Conservation (phyloP, 116 monocot species). For the Trichopus zeylanicus region DNA sequence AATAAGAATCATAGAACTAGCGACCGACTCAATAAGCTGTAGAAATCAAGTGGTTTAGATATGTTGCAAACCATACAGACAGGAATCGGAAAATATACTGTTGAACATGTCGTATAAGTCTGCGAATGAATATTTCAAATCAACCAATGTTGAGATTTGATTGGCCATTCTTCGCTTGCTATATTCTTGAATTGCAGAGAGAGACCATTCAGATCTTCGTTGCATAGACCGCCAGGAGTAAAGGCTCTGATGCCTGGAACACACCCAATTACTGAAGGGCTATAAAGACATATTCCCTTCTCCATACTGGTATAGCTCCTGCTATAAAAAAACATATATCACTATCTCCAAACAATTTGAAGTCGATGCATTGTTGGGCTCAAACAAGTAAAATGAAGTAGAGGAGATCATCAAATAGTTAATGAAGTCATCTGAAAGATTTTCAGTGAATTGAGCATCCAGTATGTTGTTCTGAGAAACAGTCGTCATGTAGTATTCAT, state of each 20-base stretch:
- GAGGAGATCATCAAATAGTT: background rate
- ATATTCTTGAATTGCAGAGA: background rate
- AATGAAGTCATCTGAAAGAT: background rate
- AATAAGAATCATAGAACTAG: background rate
- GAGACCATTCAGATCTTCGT: background rate
- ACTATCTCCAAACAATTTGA: background rate
- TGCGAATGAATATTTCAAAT: constrained; percentile 5
- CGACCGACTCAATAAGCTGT: background rate
- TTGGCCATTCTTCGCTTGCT: background rate
- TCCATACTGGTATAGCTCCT: constrained; percentile 10
- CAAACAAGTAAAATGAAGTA: background rate
- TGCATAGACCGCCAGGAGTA: background rate
- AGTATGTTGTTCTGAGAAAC: background rate
- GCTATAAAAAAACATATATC: background rate
- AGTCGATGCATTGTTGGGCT: background rate
- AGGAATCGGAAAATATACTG: background rate
- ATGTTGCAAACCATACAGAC: background rate
- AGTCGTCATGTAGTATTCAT: background rate
- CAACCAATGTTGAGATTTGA: background rate
- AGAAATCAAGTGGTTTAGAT: background rate
- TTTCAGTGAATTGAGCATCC: background rate
- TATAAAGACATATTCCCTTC: constrained; percentile 16
- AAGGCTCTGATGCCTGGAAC: background rate
- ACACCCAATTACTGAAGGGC: constrained; percentile 13
- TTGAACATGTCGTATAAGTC: background rate